A percentile compares a stretch with the other conserved stretches of the same genome.
Conservation (phyloP, 1,284 basidiomycete species). For the Malassezia yamatoensis region DNA sequence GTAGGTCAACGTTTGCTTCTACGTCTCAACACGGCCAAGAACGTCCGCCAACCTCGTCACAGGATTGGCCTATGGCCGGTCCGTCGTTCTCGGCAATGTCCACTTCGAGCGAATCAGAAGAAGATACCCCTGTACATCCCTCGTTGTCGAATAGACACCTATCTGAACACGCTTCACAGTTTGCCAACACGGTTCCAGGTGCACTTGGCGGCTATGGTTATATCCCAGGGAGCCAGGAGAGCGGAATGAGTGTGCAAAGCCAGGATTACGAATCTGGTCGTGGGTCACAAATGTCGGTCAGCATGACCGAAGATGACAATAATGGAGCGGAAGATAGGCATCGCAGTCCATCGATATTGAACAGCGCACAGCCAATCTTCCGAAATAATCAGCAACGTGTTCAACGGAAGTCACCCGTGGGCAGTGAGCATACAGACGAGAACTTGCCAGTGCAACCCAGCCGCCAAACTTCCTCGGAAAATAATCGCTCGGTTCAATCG, state of each 20-base stretch:
- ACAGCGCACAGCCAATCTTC: conserved; percentile 25
- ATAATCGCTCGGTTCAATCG: background rate
- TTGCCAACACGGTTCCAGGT: conserved; percentile 15
- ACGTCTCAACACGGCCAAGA: background rate
- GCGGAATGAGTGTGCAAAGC: conserved; percentile 21
- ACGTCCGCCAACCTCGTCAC: background rate
- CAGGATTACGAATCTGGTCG: conserved; percentile 1
- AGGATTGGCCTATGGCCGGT: conserved; percentile 3
- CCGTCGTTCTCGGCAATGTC: conserved; percentile 16
- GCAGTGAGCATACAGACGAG: background rate
- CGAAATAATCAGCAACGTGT: background rate
- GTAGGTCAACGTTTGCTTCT: conserved; percentile 10
- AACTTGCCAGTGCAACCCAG: too few relatives aligned
- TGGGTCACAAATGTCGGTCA: conserved; percentile 11
- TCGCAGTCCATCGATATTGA: conserved; percentile 33
- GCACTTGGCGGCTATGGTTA: conserved; percentile 37
- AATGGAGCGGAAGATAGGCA: conserved; percentile 8
- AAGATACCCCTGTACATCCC: conserved; percentile 1
- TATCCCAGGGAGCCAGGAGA: conserved; percentile 41
- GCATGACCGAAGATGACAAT: conserved; percentile 19
- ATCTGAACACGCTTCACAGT: background rate
- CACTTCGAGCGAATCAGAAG: conserved; percentile 16
- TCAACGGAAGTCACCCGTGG: background rate
- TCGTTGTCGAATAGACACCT: background rate
- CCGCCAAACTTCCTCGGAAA: background rate